phyloP scores from a whole-genome alignment of 495 filamentous ascomycete genomes.

The Hypomontagnella monticulosa region DNA sequence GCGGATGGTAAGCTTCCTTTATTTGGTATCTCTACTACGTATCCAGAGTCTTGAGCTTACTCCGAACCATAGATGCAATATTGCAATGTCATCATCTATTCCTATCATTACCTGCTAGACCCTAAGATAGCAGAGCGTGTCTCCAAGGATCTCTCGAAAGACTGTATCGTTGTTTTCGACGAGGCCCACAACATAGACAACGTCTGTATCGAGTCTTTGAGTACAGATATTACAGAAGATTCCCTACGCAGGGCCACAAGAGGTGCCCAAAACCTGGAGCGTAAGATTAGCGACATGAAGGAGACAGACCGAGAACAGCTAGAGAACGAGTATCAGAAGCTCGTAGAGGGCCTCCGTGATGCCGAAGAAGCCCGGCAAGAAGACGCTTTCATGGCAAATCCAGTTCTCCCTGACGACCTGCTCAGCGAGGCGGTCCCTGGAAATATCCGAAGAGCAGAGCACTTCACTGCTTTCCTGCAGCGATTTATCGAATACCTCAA shows the following conservation, averaged over 20 bases:
- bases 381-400: conserved; percentile 96
- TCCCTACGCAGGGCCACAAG: conserved; percentile 87
- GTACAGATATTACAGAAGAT: conserved; percentile 95
- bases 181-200: conserved; percentile 99
- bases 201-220: conserved; percentile 97
- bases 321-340: conserved; percentile 92
- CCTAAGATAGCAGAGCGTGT: conserved; percentile 98
- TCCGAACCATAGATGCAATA: conserved; percentile 78
- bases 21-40: neutral
- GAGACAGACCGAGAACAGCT: conserved; percentile 89
- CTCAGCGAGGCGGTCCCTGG: conserved; percentile 95
- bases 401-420: conserved; percentile 82
- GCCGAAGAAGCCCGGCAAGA: conserved; percentile 89
- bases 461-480: conserved; percentile 94
- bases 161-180: conserved; percentile 98
- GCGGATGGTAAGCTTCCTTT: conserved; percentile 76
- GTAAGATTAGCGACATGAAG: conserved; percentile 91
- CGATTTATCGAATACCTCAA: conserved; percentile 98
- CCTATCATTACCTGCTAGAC: conserved; percentile 97
- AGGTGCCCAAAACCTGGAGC: conserved; percentile 89
- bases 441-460: conserved; percentile 95
- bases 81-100: conserved; percentile 99
- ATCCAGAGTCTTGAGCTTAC: conserved; percentile 13
- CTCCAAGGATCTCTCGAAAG: conserved; percentile 94
- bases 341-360: conserved; percentile 90